phyloP scores from a whole-genome alignment of 352 stramenopile species.

The Phytophthora melonis region DNA sequence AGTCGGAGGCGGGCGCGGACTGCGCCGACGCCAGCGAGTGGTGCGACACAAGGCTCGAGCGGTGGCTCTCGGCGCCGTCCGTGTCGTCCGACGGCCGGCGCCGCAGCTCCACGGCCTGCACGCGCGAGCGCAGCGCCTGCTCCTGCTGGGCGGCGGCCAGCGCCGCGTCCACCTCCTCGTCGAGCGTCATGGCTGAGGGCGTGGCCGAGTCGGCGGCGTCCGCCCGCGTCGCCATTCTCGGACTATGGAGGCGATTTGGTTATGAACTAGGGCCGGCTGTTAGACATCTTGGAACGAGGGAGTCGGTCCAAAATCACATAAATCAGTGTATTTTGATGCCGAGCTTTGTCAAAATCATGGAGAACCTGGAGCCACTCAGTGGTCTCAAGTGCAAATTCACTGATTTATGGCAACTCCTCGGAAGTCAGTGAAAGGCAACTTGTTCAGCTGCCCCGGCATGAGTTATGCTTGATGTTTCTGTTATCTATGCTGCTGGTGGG shows the following conservation, averaged over 20 bases:
- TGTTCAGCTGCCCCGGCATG: neutral
- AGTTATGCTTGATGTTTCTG: neutral
- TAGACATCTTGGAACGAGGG: too few relatives aligned
- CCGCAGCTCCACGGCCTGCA: conserved; percentile 57
- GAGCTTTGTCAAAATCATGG: too few relatives aligned
- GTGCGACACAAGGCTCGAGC: conserved; percentile 53
- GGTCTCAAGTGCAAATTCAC: too few relatives aligned
- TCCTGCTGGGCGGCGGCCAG: conserved; percentile 33
- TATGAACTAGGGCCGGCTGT: too few relatives aligned
- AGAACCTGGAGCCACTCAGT: too few relatives aligned
- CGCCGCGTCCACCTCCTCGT: conserved; percentile 22
- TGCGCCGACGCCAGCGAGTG: conserved; percentile 47
- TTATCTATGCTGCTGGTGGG: too few relatives aligned
- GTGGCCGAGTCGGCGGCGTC: neutral
- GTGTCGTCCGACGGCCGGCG: conserved; percentile 50
- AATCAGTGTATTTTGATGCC: too few relatives aligned
- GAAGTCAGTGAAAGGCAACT: conserved; percentile 1
- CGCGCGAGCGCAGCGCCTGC: conserved; percentile 47
- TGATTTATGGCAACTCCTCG: too few relatives aligned
- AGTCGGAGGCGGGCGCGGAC: conserved; percentile 29
- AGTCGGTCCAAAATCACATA: too few relatives aligned
- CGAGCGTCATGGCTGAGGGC: neutral
- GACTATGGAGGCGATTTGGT: too few relatives aligned
- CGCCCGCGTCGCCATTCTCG: neutral
- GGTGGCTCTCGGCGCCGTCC: conserved; percentile 36